phyloP scores from a whole-genome alignment of 73 alveolate genomes.

The Durusdinium trenchii region DNA sequence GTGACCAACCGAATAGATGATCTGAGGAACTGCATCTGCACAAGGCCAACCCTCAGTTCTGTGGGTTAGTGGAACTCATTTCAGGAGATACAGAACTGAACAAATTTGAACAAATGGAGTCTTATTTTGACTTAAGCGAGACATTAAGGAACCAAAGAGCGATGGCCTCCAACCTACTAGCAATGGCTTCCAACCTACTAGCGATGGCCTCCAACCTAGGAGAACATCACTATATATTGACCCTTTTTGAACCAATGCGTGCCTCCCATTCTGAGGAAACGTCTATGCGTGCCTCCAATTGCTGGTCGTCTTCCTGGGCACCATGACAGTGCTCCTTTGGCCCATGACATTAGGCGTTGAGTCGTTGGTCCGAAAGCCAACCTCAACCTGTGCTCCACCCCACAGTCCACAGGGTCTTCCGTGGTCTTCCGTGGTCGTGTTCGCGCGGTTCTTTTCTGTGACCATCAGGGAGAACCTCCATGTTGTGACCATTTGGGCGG shows the following conservation, averaged over 20 bases:
- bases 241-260: not conserved
- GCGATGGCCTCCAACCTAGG: not conserved
- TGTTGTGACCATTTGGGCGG: too few species aligned
- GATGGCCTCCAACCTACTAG: not conserved
- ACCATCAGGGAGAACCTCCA: too few species aligned
- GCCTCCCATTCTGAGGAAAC: not conserved
- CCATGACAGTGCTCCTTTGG: constrained; percentile 47
- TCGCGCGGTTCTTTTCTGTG: too few species aligned
- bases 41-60: too few species aligned
- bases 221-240: not conserved
- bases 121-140: too few species aligned
- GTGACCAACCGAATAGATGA: too few species aligned
- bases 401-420: not conserved
- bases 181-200: not conserved
- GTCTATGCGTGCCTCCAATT: constrained; percentile 64
- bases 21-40: too few species aligned
- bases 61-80: too few species aligned
- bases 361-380: too few species aligned
- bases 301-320: constrained; percentile 27
- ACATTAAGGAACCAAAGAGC: too few species aligned
- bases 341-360: not conserved
- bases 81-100: too few species aligned
- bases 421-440: not conserved
- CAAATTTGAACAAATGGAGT: too few species aligned
- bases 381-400: not conserved